Percentiles rank a stretch among this genome's conserved stretches.
These are phyloP conservation scores for Teunomyces panamensis DNA, from an alignment of 805 yeast genomes.

Conservation along the genomic window DNA sequence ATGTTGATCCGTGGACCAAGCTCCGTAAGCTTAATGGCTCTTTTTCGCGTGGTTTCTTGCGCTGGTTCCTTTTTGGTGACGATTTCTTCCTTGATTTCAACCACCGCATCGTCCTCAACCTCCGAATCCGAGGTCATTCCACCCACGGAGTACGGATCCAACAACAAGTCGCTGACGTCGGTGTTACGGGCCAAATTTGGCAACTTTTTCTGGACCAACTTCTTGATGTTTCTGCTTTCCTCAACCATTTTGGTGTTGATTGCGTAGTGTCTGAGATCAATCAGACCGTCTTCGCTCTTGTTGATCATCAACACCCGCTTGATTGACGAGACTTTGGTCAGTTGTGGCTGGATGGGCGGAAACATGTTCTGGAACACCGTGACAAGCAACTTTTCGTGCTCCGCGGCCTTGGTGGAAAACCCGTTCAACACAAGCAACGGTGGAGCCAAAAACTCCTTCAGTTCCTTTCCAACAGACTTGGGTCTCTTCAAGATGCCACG, in stretches of 20 bases:
- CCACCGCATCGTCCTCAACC: constrained; percentile 85
- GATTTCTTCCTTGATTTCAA: constrained; percentile 46
- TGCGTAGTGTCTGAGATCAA: constrained; percentile 86
- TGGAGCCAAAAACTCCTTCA: constrained; percentile 65
- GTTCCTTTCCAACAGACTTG: constrained; percentile 66
- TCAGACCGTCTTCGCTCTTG: constrained; percentile 67
- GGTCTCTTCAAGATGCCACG: constrained; percentile 69
- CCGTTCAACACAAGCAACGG: constrained; percentile 93
- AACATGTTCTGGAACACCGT: constrained; percentile 94
- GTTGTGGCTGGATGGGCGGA: constrained; percentile 89
- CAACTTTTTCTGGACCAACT: constrained; percentile 62
- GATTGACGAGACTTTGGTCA: constrained; percentile 68
- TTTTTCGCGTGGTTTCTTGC: constrained; percentile 44
- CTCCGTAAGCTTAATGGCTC: constrained; percentile 89
- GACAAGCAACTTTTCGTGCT: constrained; percentile 76
- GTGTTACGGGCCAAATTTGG: constrained; percentile 66
- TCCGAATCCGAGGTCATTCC: constrained; percentile 89
- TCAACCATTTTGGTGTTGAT: constrained; percentile 85
- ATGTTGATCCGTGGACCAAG: constrained; percentile 87
- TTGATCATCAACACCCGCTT: constrained; percentile 83
- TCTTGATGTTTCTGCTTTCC: constrained; percentile 68
- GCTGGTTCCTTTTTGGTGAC: constrained; percentile 10
- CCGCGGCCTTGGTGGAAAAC: constrained; percentile 64
- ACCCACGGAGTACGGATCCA: constrained; percentile 80
- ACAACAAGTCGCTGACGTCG: constrained; percentile 79